These are phyloP conservation scores for Cladophialophora exuberans DNA, from an alignment of 2,329 filamentous ascomycete species.

Conservation along the genomic window DNA sequence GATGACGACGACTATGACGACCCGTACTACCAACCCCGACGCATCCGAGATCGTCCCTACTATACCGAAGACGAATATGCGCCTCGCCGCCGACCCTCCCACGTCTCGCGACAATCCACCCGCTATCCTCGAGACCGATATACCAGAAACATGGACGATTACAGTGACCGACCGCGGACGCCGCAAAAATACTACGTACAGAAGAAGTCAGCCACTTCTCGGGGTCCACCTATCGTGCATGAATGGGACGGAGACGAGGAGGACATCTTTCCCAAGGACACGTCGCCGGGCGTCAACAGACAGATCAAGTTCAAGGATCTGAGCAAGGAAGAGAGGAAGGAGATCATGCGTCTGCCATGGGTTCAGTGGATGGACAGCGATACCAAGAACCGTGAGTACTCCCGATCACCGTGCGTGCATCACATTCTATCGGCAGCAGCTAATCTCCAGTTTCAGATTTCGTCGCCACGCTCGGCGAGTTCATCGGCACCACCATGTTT, in stretches of 20 bases:
- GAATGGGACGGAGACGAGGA: background rate
- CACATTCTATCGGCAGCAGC: background rate
- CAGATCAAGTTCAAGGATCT: conserved; percentile 41
- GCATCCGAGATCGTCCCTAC: conserved; percentile 2
- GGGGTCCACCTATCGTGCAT: background rate
- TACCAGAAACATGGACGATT: conserved; percentile 1
- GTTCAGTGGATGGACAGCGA: conserved; percentile 54
- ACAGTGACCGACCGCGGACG: background rate
- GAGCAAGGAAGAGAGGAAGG: conserved; percentile 45
- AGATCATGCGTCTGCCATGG: conserved; percentile 51
- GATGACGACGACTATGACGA: conserved; percentile 11
- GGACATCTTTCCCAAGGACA: background rate
- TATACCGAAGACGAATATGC: background rate
- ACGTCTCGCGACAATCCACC: background rate
- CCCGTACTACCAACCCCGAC: conserved; percentile 1
- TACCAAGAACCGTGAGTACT: conserved; percentile 45
- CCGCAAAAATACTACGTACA: background rate
- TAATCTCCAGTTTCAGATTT: conserved; percentile 35
- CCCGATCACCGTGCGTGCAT: no score
- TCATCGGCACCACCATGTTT: conserved; percentile 56
- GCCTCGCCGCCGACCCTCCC: background rate
- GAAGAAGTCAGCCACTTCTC: background rate
- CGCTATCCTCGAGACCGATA: background rate
- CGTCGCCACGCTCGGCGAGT: conserved; percentile 53
- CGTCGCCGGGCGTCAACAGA: background rate